phyloP scores from a whole-genome alignment of 164 flowering plant genomes.

The Vitis amurensis region DNA sequence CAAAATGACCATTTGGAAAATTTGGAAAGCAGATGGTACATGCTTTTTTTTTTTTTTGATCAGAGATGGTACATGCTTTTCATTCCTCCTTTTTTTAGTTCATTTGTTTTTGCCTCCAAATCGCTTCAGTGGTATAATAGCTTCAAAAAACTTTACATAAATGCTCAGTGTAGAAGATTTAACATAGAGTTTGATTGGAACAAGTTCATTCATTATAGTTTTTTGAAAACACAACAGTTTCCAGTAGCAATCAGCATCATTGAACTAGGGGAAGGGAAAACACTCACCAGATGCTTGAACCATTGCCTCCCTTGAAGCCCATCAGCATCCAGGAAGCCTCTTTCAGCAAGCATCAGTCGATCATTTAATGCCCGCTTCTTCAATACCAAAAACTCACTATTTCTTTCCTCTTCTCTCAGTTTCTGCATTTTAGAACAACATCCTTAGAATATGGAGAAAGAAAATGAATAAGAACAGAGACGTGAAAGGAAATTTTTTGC shows the following conservation, averaged over 20 bases:
- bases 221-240: too few relatives aligned
- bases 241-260: not conserved
- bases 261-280: not conserved
- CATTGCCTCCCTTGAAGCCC: constrained; percentile 70
- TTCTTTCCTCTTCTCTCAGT: constrained; percentile 35
- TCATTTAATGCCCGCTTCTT: constrained; percentile 71
- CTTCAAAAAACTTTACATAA: too few relatives aligned
- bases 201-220: too few relatives aligned
- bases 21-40: too few relatives aligned
- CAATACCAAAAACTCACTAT: constrained; percentile 26
- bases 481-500: too few relatives aligned
- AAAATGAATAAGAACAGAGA: not conserved
- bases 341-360: constrained; percentile 86
- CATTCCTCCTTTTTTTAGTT: too few relatives aligned
- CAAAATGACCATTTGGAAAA: too few relatives aligned
- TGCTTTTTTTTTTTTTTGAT: too few relatives aligned
- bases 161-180: too few relatives aligned
- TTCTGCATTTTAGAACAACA: constrained; percentile 38
- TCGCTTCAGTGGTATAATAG: too few relatives aligned
- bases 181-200: too few relatives aligned
- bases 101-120: not conserved
- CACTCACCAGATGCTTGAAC: constrained; percentile 93
- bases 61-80: too few relatives aligned
- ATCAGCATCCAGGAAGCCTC: constrained; percentile 81
- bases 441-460: not conserved